These are phyloP conservation scores for Elaeagnus macrophylla DNA, from an alignment of 306 rosid genomes.

Conservation along the genomic window DNA sequence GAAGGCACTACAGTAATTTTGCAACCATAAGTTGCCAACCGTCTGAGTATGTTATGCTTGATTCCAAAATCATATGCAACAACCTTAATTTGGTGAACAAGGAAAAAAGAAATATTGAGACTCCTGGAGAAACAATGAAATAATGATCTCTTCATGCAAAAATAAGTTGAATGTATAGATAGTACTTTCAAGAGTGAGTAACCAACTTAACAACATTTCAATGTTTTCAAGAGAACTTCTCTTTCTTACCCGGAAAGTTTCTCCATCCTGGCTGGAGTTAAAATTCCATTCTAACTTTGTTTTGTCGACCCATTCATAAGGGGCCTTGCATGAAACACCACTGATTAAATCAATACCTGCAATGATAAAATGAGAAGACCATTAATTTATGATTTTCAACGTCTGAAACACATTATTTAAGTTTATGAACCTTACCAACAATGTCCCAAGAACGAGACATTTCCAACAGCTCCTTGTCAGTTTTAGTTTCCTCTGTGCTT, in stretches of 20 bases:
- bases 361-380: conserved; percentile 18
- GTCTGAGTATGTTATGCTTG: conserved; percentile 86
- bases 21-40: conserved; percentile 80
- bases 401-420: conserved; percentile 5
- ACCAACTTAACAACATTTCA: neutral
- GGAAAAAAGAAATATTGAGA: neutral
- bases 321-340: conserved; percentile 80
- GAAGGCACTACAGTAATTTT: conserved; percentile 88
- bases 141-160: too few species aligned
- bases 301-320: conserved; percentile 74
- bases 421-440: conserved; percentile 57
- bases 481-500: conserved; percentile 73
- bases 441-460: conserved; percentile 85
- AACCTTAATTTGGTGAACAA: conserved; percentile 38
- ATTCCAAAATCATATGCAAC: conserved; percentile 96
- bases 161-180: too few species aligned
- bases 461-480: conserved; percentile 71
- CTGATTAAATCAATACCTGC: conserved; percentile 87
- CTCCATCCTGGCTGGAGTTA: conserved; percentile 28
- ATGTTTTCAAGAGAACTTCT: neutral
- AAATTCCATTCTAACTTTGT: conserved; percentile 63
- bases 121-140: too few species aligned
- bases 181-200: neutral
- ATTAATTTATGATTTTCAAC: conserved; percentile 5
- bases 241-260: conserved; percentile 52